Conservation (phyloP, 257 asterid species). For the Plectranthus barbatus region DNA sequence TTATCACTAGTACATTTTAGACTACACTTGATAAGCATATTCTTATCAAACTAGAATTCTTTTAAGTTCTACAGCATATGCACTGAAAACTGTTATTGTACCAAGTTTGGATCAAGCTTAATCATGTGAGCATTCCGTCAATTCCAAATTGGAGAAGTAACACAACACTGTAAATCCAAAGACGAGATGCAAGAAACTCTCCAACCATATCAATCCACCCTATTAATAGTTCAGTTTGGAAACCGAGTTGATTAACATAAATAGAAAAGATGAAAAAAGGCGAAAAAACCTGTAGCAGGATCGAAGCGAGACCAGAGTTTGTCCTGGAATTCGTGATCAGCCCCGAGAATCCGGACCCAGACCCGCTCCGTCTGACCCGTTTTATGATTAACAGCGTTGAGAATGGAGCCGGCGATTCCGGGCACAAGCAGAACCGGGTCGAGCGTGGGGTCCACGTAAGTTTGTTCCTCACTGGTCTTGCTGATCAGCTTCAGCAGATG, state of each 20-base stretch:
- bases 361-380: slow-evolving; percentile 66
- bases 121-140: not conserved
- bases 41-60: no score
- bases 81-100: not conserved
- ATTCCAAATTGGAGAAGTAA: not conserved
- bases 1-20: not conserved
- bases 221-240: not conserved
- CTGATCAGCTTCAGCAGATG: slow-evolving; percentile 47
- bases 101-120: not conserved
- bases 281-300: slow-evolving; percentile 75
- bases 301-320: slow-evolving; percentile 86
- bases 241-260: not conserved
- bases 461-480: slow-evolving; percentile 29
- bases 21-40: not conserved
- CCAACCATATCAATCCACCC: not conserved
- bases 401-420: slow-evolving; percentile 82
- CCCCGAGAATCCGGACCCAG: slow-evolving; percentile 86
- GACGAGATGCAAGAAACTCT: not conserved
- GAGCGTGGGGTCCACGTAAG: slow-evolving; percentile 67
- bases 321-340: slow-evolving; percentile 75
- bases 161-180: not conserved
- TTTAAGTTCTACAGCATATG: not conserved
- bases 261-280: no score
- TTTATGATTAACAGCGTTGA: slow-evolving; percentile 53
- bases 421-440: slow-evolving; percentile 88